Evolutionary conservation across 2,329 filamentous ascomycete genomes (phyloP).

Genomic region (Arthrocladium fulminans): DNA sequence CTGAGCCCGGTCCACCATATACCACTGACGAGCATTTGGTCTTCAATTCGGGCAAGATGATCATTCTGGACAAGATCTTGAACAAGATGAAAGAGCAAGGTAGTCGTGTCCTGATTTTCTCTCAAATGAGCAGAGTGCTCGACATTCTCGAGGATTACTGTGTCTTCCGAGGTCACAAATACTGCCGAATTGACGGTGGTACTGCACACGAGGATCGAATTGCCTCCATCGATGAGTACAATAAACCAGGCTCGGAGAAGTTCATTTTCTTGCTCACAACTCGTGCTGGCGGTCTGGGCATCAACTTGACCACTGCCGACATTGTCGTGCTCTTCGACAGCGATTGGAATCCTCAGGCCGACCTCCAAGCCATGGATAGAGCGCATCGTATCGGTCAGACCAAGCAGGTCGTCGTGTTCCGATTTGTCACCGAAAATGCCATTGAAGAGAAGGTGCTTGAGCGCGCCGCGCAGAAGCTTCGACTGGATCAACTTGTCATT

Average conservation of each 20-base stretch:
- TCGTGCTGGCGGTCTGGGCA: slow-evolving; percentile 87
- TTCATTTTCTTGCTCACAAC: slow-evolving; percentile 95
- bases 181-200: slow-evolving; percentile 93
- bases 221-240: slow-evolving; percentile 95
- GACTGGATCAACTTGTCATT: slow-evolving; percentile 93
- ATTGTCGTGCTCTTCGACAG: slow-evolving; percentile 96
- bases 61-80: slow-evolving; percentile 86
- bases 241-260: slow-evolving; percentile 89
- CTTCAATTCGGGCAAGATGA: slow-evolving; percentile 93
- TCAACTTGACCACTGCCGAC: slow-evolving; percentile 90
- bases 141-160: slow-evolving; percentile 98
- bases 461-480: slow-evolving; percentile 89
- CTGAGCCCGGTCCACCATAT: slow-evolving; percentile 92
- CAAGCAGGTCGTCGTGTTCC: slow-evolving; percentile 93
- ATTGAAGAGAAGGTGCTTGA: slow-evolving; percentile 98
- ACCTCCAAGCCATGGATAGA: slow-evolving; percentile 97
- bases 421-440: slow-evolving; percentile 94
- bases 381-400: slow-evolving; percentile 98
- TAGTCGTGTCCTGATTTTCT: slow-evolving; percentile 96
- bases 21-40: slow-evolving; percentile 95
- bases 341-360: slow-evolving; percentile 97
- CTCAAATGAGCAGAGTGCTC: slow-evolving; percentile 94
- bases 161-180: slow-evolving; percentile 87
- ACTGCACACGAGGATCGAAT: slow-evolving; percentile 98
- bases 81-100: slow-evolving; percentile 74